Evolutionary conservation across 129 eudicot genomes (phyloP).

Genomic region (Chrysanthemum lavandulifolium): DNA sequence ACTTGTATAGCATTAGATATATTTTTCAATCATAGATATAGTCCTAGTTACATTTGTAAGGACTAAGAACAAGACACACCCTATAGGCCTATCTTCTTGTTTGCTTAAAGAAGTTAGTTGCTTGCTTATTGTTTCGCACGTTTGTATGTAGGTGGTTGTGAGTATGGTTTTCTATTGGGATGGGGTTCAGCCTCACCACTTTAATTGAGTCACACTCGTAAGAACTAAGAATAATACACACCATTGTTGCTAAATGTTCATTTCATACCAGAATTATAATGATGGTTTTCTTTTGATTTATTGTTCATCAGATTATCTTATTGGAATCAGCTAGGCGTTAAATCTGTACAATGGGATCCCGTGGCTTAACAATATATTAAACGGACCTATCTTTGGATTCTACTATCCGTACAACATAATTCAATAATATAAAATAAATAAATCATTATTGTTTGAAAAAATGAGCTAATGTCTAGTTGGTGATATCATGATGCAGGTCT

Average conservation of each 20-base stretch:
- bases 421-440: background rate
- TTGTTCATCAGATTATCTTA: conserved; percentile 51
- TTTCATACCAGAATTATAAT: background rate
- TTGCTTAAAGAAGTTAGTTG: conserved; percentile 12
- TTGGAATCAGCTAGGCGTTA: conserved; percentile 50
- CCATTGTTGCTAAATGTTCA: background rate
- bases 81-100: background rate
- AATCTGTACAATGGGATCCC: conserved; percentile 33
- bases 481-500: conserved; percentile 40
- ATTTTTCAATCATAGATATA: too few species aligned
- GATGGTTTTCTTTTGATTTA: conserved; percentile 8
- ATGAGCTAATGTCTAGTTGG: background rate
- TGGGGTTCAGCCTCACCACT: conserved; percentile 67
- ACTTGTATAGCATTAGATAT: too few species aligned
- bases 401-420: conserved; percentile 44
- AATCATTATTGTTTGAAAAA: background rate
- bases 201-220: conserved; percentile 62
- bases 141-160: conserved; percentile 45
- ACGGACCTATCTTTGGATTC: conserved; percentile 48
- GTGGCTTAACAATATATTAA: conserved; percentile 34
- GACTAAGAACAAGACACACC: background rate
- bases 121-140: background rate
- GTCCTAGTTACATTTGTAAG: too few species aligned
- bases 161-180: conserved; percentile 76
- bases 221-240: conserved; percentile 16